phyloP scores from a whole-genome alignment of 225 moss, liverwort and hornwort genomes.

The Neckera pumila region DNA sequence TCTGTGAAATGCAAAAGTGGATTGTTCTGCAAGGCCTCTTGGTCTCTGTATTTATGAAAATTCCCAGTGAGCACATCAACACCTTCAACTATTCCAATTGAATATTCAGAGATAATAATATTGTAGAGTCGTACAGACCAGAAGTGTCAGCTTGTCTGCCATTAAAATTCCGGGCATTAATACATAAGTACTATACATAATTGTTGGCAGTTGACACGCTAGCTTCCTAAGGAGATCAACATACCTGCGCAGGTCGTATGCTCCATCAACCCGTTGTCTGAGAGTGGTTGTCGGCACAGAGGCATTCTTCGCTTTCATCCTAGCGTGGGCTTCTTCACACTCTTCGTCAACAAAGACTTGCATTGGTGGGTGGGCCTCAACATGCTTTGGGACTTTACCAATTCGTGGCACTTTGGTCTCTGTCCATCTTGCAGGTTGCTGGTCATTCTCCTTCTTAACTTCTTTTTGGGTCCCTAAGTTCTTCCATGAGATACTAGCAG shows the following conservation, averaged over 20 bases:
- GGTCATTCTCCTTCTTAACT: constrained; percentile 63
- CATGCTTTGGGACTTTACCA: constrained; percentile 36
- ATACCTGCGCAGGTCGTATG: constrained; percentile 28
- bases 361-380: constrained; percentile 19
- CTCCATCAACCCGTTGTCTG: constrained; percentile 42
- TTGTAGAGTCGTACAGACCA: not conserved
- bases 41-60: constrained; percentile 10
- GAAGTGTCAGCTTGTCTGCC: not conserved
- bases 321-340: constrained; percentile 23
- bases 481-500: constrained; percentile 34
- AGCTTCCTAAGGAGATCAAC: not conserved
- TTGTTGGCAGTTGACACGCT: not conserved
- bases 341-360: constrained; percentile 41
- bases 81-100: not conserved
- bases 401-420: constrained; percentile 46
- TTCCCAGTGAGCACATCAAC: not conserved
- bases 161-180: not conserved
- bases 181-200: not conserved
- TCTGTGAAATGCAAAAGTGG: constrained; percentile 38
- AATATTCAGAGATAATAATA: not conserved
- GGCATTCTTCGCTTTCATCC: constrained; percentile 14
- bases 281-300: constrained; percentile 17
- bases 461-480: constrained; percentile 51
- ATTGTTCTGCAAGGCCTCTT: constrained; percentile 40
- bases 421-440: constrained; percentile 64